A percentile compares a stretch with the other conserved stretches of the same genome.
Conservation (phyloP, 2,329 filamentous ascomycete species). For the Pseudogymnoascus sp. region DNA sequence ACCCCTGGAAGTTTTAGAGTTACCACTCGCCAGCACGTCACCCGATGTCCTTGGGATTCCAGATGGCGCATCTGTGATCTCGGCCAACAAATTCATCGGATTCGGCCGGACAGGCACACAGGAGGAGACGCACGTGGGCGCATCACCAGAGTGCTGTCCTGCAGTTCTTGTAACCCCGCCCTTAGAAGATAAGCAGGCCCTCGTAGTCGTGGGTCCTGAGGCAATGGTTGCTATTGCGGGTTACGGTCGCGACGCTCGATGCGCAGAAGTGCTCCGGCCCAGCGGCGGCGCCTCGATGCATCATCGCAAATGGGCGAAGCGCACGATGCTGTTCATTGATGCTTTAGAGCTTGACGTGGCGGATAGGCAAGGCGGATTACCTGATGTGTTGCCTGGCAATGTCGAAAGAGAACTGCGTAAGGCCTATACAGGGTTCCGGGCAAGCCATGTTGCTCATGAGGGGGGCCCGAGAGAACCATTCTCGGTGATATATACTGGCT, state of each 20-base stretch:
- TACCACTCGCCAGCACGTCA: neutral
- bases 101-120: neutral
- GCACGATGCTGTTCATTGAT: neutral
- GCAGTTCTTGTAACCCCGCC: neutral
- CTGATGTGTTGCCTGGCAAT: neutral
- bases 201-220: neutral
- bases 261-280: neutral
- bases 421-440: neutral
- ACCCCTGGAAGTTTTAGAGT: neutral
- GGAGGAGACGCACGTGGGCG: neutral
- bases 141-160: neutral
- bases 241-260: neutral
- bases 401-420: neutral
- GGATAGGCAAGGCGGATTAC: neutral
- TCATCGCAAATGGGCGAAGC: neutral
- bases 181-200: neutral
- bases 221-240: neutral
- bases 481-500: slow-evolving; percentile 1
- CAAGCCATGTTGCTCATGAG: neutral
- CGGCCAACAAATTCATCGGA: neutral
- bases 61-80: neutral
- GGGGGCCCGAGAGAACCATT: neutral
- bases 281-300: neutral
- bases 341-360: neutral
- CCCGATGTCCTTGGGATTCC: neutral